Evolutionary conservation across 306 rosid genomes (phyloP), one percentile per base, ranked within the genome.

Genomic region (Lotus japonicus): DNA sequence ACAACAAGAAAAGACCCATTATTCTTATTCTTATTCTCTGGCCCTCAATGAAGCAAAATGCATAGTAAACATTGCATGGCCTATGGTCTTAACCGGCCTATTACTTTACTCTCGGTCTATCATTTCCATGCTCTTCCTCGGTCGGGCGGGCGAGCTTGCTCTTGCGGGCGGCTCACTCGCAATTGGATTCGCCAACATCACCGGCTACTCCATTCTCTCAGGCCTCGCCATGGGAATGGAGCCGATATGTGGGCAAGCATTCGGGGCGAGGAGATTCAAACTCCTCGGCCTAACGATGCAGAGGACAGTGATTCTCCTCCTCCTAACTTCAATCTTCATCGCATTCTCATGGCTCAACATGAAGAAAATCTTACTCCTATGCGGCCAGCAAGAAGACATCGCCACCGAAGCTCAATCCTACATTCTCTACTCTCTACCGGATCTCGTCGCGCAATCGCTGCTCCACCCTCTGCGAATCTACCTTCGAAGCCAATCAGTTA

Each of bases 151-250:
- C 0, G 90, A 84, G 14, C 88, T 94, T 16, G 73, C 96, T 15
- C 28, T 94, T 3, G 98, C 97, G 0, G 97, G 98, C 0, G 98
- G 98, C 2, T 73, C 98, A 0, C 85, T 94, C 0, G 97, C 98
- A 0, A 85, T 94, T 21, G 97, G 95, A 2, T 94, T 94, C 36
- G 96, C 98, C 2, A 94, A 94, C 74, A 94, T 94, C 41, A 90
- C 98, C 0, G 96, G 95, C 0, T 94, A 88, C 66, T 94, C 97
- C 9, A 41, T 94, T 76, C 89, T 94, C 64, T 88, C 98, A 1
- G 97, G 98, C 52, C 88, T 94, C 1, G 92, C 98, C 68, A 84
- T 85, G 80, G 98, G 97, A 0, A 90, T 94, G 98, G 98, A 94
- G 31, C 98, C 98, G 62, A 90, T 94, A 16, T 94, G 98, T 2